A percentile compares a stretch with the other conserved stretches of the same genome.
These are phyloP conservation scores for Malus fusca DNA, from an alignment of 306 rosid genomes.

Conservation along the genomic window DNA sequence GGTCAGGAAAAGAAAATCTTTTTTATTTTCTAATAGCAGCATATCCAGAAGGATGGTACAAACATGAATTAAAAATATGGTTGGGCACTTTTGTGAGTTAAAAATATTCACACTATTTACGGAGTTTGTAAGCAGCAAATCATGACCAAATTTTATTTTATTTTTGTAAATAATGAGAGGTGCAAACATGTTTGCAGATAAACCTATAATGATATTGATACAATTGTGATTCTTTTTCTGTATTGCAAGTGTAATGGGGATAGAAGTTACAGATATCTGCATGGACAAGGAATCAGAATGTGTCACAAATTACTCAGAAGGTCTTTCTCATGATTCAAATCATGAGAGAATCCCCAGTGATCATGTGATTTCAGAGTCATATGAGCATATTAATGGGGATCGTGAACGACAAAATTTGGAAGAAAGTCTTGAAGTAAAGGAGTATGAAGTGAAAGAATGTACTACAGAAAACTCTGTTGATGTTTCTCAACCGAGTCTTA, in stretches of 20 bases:
- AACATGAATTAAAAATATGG: background rate
- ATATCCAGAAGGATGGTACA: background rate
- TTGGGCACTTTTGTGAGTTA: background rate
- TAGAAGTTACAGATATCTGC: conserved; percentile 76
- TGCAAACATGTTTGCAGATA: background rate
- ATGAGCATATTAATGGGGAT: conserved; percentile 52
- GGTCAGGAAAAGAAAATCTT: background rate
- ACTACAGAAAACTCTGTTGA: conserved; percentile 67
- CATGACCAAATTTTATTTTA: background rate
- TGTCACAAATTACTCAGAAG: conserved; percentile 56
- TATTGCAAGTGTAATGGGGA: conserved; percentile 57
- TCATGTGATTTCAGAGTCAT: conserved; percentile 45
- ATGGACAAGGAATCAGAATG: conserved; percentile 80
- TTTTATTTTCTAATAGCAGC: background rate
- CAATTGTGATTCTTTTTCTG: conserved; percentile 16
- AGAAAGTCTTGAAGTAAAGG: conserved; percentile 66
- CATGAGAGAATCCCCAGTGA: conserved; percentile 35
- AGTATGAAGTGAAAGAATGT: conserved; percentile 94
- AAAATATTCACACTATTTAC: background rate
- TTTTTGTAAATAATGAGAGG: background rate
- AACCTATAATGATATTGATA: background rate
- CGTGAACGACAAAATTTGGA: conserved; percentile 56
- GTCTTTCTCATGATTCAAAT: conserved; percentile 41
- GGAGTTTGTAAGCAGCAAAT: background rate
- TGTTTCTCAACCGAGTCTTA: conserved; percentile 22